Conservation (phyloP, 129 eudicot genomes). For the Flaveria brownii region DNA sequence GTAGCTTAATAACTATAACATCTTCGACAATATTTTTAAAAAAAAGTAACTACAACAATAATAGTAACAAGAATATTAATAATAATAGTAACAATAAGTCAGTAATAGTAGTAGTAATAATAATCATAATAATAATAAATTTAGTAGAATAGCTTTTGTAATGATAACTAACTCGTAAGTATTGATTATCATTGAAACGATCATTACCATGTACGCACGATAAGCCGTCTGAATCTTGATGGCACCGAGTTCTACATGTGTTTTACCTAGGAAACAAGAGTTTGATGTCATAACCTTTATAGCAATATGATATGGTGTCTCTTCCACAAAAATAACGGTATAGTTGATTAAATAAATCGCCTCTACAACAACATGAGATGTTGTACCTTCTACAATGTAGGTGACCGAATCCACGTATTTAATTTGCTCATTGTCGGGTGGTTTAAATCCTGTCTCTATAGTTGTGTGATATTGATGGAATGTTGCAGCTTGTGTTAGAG, state of each 20-base stretch:
- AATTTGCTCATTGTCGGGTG: conserved; percentile 49
- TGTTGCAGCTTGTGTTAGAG: conserved; percentile 35
- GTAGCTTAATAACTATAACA: too few species aligned
- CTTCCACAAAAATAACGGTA: conserved; percentile 41
- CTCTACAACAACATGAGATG: background rate
- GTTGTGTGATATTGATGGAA: conserved; percentile 29
- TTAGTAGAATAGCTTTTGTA: too few species aligned
- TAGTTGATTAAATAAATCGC: conserved; percentile 36
- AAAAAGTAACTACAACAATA: too few species aligned
- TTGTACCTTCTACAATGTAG: conserved; percentile 35
- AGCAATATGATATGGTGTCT: conserved; percentile 38
- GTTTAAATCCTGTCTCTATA: conserved; percentile 33
- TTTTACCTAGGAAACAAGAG: conserved; percentile 41
- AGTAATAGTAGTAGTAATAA: too few species aligned
- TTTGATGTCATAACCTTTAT: conserved; percentile 43
- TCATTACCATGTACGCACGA: conserved; percentile 59
- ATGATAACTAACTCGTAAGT: too few species aligned
- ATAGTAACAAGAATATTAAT: too few species aligned
- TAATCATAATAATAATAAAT: too few species aligned
- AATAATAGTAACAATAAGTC: too few species aligned
- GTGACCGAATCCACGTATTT: conserved; percentile 49
- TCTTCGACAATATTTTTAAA: too few species aligned
- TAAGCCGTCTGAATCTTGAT: conserved; percentile 60
- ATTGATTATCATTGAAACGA: background rate
- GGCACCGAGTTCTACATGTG: conserved; percentile 53